Evolutionary conservation across 2,329 filamentous ascomycete genomes (phyloP).

Genomic region (Xylariales sp.): DNA sequence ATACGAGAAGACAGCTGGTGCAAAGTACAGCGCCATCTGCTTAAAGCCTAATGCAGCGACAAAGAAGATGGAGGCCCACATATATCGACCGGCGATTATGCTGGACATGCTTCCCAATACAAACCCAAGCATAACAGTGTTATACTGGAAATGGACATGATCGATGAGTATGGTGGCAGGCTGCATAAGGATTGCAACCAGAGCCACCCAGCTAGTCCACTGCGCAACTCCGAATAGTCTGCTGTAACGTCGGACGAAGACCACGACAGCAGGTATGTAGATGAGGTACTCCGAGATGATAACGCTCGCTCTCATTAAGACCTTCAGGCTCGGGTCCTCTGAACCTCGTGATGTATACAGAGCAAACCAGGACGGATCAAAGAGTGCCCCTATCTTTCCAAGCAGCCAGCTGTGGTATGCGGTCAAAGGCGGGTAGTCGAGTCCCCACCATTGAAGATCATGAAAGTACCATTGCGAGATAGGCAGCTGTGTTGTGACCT

Average conservation of each 20-base stretch:
- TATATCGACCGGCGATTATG: slow-evolving; percentile 75
- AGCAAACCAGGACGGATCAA: slow-evolving; percentile 83
- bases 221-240: slow-evolving; percentile 69
- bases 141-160: slow-evolving; percentile 84
- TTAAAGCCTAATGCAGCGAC: slow-evolving; percentile 94
- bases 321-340: slow-evolving; percentile 75
- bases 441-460: slow-evolving; percentile 93
- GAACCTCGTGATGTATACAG: slow-evolving; percentile 77
- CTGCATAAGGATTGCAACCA: slow-evolving; percentile 89
- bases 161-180: slow-evolving; percentile 87
- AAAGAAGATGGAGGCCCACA: slow-evolving; percentile 92
- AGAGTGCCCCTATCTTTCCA: slow-evolving; percentile 74
- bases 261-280: slow-evolving; percentile 78
- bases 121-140: slow-evolving; percentile 95
- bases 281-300: slow-evolving; percentile 86
- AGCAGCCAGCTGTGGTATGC: slow-evolving; percentile 98
- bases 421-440: slow-evolving; percentile 95
- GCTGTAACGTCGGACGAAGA: slow-evolving; percentile 80
- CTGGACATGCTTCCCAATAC: slow-evolving; percentile 83
- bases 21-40: slow-evolving; percentile 98
- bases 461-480: slow-evolving; percentile 97
- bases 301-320: slow-evolving; percentile 94
- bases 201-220: slow-evolving; percentile 79
- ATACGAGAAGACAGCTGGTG: slow-evolving; percentile 87
- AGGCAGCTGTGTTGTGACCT: slow-evolving; percentile 83